Percentiles rank a stretch among this genome's conserved stretches.
These are phyloP conservation scores for Arabis alpina DNA, from an alignment of 345 rosid genomes.

Conservation along the genomic window DNA sequence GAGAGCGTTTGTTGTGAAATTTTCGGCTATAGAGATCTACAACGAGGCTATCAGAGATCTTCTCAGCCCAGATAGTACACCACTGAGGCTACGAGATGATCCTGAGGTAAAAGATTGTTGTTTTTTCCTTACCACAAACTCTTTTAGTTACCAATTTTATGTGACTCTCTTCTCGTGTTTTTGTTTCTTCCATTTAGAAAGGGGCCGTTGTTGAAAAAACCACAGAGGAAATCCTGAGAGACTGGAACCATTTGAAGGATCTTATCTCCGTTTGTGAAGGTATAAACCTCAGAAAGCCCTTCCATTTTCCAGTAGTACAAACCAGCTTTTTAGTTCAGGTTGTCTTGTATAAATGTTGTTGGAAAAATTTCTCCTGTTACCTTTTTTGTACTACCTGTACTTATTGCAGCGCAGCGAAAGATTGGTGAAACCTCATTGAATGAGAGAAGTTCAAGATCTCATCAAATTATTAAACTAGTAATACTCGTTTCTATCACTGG, in stretches of 20 bases:
- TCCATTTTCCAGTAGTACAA: conserved; percentile 7
- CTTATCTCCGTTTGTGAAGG: conserved; percentile 93
- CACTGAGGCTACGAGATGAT: conserved; percentile 90
- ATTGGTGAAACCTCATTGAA: conserved; percentile 91
- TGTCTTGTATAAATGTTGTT: neutral
- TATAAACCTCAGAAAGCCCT: conserved; percentile 41
- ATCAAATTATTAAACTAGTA: conserved; percentile 96
- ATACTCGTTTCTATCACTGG: conserved; percentile 28
- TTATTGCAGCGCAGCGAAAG: conserved; percentile 79
- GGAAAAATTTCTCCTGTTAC: conserved; percentile 14
- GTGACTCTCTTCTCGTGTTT: conserved; percentile 25
- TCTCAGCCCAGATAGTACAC: conserved; percentile 65
- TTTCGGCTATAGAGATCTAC: conserved; percentile 97
- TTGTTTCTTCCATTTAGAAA: conserved; percentile 57
- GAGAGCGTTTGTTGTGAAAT: conserved; percentile 88
- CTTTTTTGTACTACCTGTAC: conserved; percentile 29
- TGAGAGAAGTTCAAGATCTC: conserved; percentile 98
- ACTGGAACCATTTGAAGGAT: conserved; percentile 83
- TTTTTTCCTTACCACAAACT: neutral
- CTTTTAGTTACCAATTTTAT: conserved; percentile 13
- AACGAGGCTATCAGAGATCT: conserved; percentile 95
- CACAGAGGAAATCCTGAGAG: conserved; percentile 79
- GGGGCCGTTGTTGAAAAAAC: conserved; percentile 87
- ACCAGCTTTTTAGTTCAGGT: conserved; percentile 15
- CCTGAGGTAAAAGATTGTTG: conserved; percentile 68